Conservation (phyloP, 495 filamentous ascomycete genomes). For the Annulohypoxylon moriforme region DNA sequence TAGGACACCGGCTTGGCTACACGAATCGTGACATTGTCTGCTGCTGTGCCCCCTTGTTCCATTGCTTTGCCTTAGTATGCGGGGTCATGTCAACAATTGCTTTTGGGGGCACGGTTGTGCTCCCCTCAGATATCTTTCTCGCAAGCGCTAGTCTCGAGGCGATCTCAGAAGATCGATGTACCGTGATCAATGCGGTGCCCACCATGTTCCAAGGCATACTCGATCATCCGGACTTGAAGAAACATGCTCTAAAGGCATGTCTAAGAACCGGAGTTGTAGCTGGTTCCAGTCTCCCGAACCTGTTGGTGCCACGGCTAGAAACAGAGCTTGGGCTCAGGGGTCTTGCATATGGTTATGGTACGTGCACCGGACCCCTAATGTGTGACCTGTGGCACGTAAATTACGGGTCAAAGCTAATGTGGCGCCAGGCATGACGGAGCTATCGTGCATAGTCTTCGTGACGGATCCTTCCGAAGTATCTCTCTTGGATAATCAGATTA, state of each 20-base stretch:
- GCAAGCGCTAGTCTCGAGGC: not conserved
- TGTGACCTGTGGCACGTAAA: not conserved
- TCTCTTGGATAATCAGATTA: not conserved
- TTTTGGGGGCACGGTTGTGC: not conserved
- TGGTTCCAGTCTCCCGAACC: not conserved
- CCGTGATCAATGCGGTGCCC: not conserved
- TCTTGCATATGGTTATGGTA: not conserved
- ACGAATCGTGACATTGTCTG: not conserved
- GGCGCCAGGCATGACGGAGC: not conserved
- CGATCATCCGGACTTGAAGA: not conserved
- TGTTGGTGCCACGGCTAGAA: not conserved
- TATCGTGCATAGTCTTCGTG: not conserved
- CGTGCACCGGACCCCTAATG: not conserved
- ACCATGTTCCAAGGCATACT: not conserved
- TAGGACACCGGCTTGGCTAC: not conserved
- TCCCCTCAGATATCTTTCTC: not conserved
- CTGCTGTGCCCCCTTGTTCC: not conserved
- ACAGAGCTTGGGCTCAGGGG: not conserved
- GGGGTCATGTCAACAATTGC: not conserved
- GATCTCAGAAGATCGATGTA: not conserved
- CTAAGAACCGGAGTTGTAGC: not conserved
- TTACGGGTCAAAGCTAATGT: not conserved
- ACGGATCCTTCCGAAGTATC: not conserved
- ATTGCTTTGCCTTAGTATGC: not conserved
- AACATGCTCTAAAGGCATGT: not conserved